Conservation (phyloP, 345 rosid species). For the Syzygium aqueum region DNA sequence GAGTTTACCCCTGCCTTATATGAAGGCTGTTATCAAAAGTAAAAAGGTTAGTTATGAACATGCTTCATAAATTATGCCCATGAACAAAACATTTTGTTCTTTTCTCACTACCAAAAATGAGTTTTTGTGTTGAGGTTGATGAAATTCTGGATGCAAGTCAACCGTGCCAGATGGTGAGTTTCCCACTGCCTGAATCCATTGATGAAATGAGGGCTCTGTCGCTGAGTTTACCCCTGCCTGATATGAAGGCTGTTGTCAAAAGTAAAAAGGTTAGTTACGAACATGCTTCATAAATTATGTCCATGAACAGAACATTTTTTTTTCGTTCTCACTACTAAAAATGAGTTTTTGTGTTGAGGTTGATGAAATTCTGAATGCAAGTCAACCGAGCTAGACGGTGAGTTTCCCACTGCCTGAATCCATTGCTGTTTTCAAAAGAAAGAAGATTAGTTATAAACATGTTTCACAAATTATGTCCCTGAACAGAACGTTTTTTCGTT, state of each 20-base stretch:
- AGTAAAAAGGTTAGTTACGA: not conserved
- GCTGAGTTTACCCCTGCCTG: not conserved
- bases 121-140: not conserved
- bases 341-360: not conserved
- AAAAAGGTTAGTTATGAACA: not conserved
- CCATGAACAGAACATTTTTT: not conserved
- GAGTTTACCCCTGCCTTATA: not conserved
- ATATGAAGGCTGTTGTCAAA: not conserved
- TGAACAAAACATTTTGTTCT: not conserved
- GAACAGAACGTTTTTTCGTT: not conserved
- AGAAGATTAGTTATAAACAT: not conserved
- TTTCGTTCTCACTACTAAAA: not conserved
- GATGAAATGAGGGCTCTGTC: not conserved
- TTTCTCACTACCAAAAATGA: not conserved
- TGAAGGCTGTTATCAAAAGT: not conserved
- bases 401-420: not conserved
- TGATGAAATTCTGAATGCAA: not conserved
- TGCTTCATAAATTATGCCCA: not conserved
- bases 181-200: not conserved
- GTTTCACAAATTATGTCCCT: not conserved
- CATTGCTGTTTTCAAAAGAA: not conserved
- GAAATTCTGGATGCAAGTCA: not conserved
- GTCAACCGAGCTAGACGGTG: not conserved
- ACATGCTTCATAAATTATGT: not conserved
- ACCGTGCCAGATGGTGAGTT: not conserved